Evolutionary conservation across 805 yeast species (phyloP).

Genomic region (Candida wancherniae): DNA sequence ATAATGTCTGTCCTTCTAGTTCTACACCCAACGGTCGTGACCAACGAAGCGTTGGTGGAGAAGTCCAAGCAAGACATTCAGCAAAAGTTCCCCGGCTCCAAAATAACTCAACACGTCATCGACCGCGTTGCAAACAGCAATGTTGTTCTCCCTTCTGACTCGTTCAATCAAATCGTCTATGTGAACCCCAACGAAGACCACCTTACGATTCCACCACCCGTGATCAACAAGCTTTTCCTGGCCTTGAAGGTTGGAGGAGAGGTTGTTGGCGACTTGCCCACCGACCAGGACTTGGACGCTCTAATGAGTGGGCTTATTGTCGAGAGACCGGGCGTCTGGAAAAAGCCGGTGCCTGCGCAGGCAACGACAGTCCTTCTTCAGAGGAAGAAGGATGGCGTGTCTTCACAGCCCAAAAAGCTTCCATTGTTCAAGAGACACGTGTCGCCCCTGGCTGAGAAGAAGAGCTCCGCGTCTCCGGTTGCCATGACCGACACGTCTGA

Average conservation of each 20-base stretch:
- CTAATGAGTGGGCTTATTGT: constrained; percentile 62
- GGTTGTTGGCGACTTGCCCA: constrained; percentile 51
- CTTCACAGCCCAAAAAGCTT: constrained; percentile 13
- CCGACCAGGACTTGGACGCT: constrained; percentile 53
- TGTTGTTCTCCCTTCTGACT: constrained; percentile 31
- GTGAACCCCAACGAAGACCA: constrained; percentile 49
- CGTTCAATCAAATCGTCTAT: constrained; percentile 46
- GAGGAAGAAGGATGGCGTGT: constrained; percentile 15
- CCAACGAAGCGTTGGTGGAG: constrained; percentile 46
- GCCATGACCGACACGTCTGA: constrained; percentile 45
- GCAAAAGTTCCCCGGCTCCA: constrained; percentile 23
- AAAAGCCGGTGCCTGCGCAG: constrained; percentile 42
- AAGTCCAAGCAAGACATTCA: constrained; percentile 30
- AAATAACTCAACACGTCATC: constrained; percentile 47
- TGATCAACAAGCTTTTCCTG: constrained; percentile 36
- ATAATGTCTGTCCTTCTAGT: constrained; percentile 38
- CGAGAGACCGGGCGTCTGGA: constrained; percentile 44
- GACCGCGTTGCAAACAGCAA: constrained; percentile 52
- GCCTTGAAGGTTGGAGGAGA: constrained; percentile 42
- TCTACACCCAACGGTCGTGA: constrained; percentile 65
- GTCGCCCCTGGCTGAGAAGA: background rate
- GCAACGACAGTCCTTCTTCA: constrained; percentile 29
- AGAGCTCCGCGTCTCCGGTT: constrained; percentile 13
- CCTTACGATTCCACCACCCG: constrained; percentile 43
- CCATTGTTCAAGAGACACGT: constrained; percentile 17